Percentiles rank a stretch among this genome's conserved stretches.
These are phyloP conservation scores for Craspedostauros australis DNA, from an alignment of 108 stramenopile species.

Conservation along the genomic window DNA sequence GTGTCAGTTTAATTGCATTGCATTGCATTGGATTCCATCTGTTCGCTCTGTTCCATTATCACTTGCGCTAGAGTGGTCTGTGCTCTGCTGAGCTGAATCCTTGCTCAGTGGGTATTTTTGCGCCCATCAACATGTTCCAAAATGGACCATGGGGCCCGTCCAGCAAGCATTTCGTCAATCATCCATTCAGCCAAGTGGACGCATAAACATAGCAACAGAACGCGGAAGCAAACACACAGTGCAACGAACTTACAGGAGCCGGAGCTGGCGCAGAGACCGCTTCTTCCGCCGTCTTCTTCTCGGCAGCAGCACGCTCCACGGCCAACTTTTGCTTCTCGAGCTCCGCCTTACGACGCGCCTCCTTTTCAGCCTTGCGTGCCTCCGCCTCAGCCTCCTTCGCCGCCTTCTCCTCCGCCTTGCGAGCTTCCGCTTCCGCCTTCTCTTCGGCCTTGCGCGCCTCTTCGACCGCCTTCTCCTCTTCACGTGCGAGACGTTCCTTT, in stretches of 20 bases:
- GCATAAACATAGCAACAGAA: no score
- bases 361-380: slow-evolving; percentile 38
- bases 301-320: slow-evolving; percentile 16
- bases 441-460: slow-evolving; percentile 36
- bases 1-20: background rate
- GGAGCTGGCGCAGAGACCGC: slow-evolving; percentile 11
- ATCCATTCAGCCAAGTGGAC: no score
- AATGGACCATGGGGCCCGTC: no score
- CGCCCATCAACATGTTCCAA: no score
- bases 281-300: slow-evolving; percentile 22
- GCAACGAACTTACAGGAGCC: slow-evolving; percentile 5
- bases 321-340: slow-evolving; percentile 30
- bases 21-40: background rate
- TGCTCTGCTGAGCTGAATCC: background rate
- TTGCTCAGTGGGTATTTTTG: background rate
- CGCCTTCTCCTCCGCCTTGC: slow-evolving; percentile 38
- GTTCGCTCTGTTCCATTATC: background rate
- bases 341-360: slow-evolving; percentile 34
- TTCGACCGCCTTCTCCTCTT: slow-evolving; percentile 26
- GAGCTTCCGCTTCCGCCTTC: slow-evolving; percentile 39
- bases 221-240: slow-evolving; percentile 4
- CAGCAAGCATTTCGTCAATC: no score
- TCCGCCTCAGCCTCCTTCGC: slow-evolving; percentile 40
- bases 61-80: background rate
- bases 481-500: no score